Conservation (phyloP, 352 stramenopile genomes). For the Peronospora destructor region DNA sequence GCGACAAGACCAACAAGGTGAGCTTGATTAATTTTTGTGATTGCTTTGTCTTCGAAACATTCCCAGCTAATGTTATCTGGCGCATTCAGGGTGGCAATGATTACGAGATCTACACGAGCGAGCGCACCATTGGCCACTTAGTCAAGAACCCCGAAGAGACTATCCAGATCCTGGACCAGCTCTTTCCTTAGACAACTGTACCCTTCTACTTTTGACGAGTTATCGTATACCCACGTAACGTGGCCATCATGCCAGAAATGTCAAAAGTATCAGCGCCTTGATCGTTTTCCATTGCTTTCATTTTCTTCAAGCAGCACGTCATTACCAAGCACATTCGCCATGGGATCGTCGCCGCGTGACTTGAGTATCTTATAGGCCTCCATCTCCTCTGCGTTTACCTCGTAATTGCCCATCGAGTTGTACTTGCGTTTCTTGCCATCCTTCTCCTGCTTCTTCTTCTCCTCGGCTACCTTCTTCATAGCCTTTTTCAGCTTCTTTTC, state of each 20-base stretch:
- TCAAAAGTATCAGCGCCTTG: constrained; percentile 21
- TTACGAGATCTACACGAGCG: constrained; percentile 96
- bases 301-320: constrained; percentile 43
- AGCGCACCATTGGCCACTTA: constrained; percentile 95
- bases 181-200: constrained; percentile 84
- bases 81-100: constrained; percentile 92
- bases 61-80: constrained; percentile 5
- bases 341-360: constrained; percentile 85
- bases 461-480: constrained; percentile 66
- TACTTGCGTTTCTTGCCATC: constrained; percentile 91
- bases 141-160: constrained; percentile 96
- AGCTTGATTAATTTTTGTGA: constrained; percentile 3
- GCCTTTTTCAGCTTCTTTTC: constrained; percentile 83
- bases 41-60: constrained; percentile 2
- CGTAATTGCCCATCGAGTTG: constrained; percentile 86
- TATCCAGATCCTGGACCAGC: constrained; percentile 91
- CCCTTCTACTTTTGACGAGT: constrained; percentile 12
- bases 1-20: constrained; percentile 97
- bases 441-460: constrained; percentile 43
- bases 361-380: constrained; percentile 92
- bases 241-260: constrained; percentile 27
- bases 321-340: constrained; percentile 86
- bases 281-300: constrained; percentile 20
- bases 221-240: constrained; percentile 11
- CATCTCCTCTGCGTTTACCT: constrained; percentile 94